Percentiles rank a stretch among this genome's conserved stretches.
Evolutionary conservation across 495 filamentous ascomycete species (phyloP).

Genomic region (Penicillium fimorum): DNA sequence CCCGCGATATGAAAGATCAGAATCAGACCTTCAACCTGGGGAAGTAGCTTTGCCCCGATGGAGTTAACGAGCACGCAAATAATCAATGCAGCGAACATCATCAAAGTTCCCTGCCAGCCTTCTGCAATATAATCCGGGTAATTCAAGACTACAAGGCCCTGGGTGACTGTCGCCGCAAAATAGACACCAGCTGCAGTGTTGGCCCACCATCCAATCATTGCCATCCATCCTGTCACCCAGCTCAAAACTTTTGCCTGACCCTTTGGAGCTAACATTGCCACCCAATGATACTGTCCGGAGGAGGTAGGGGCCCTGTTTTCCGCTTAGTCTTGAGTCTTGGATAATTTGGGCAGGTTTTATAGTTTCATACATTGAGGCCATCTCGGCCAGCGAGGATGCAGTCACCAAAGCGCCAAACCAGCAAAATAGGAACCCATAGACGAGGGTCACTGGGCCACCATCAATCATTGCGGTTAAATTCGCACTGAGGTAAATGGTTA

Average conservation of each 20-base stretch:
- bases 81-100: slow-evolving; percentile 41
- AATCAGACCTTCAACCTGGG: background rate
- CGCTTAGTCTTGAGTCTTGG: too few species aligned
- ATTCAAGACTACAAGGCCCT: slow-evolving; percentile 44
- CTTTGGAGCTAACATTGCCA: slow-evolving; percentile 29
- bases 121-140: slow-evolving; percentile 37
- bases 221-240: slow-evolving; percentile 35
- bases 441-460: too few species aligned
- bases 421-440: too few species aligned
- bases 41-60: slow-evolving; percentile 9
- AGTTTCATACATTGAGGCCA: too few species aligned
- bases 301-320: too few species aligned
- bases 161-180: slow-evolving; percentile 42
- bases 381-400: too few species aligned
- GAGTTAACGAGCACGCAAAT: slow-evolving; percentile 46
- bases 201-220: slow-evolving; percentile 27
- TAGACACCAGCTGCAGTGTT: slow-evolving; percentile 32
- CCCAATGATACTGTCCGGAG: slow-evolving; percentile 40
- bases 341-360: too few species aligned
- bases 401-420: too few species aligned
- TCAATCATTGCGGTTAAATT: too few species aligned
- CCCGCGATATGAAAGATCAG: background rate
- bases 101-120: slow-evolving; percentile 52
- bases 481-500: too few species aligned
- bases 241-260: slow-evolving; percentile 25